These are phyloP conservation scores for Piloderma croceum DNA, from an alignment of 768 basidiomycete species.

Conservation along the genomic window DNA sequence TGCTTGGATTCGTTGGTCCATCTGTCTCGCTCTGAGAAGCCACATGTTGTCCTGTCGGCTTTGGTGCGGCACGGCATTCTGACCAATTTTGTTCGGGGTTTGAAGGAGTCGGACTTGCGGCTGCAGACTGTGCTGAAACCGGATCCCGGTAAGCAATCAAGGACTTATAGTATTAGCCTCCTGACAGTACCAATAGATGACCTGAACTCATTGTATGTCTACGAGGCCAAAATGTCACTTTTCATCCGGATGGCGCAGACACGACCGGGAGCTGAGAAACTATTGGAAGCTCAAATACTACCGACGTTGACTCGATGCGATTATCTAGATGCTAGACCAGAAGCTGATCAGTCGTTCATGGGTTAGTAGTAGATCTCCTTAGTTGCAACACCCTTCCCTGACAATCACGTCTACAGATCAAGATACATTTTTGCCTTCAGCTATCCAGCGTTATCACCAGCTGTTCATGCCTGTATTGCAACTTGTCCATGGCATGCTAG, in stretches of 20 bases:
- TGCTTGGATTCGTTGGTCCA: conserved; percentile 77
- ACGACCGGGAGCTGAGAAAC: conserved; percentile 74
- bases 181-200: conserved; percentile 52
- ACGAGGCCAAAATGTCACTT: conserved; percentile 90
- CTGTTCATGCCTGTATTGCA: conserved; percentile 84
- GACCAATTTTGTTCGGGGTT: conserved; percentile 70
- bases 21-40: conserved; percentile 65
- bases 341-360: conserved; percentile 75
- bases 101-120: conserved; percentile 77
- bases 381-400: no score
- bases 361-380: conserved; percentile 51
- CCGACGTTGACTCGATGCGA: conserved; percentile 77
- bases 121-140: conserved; percentile 76
- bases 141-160: conserved; percentile 68
- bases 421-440: conserved; percentile 83
- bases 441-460: conserved; percentile 87
- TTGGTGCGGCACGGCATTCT: conserved; percentile 74
- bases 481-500: conserved; percentile 68
- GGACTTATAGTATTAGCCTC: conserved; percentile 1
- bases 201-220: conserved; percentile 87
- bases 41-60: conserved; percentile 50
- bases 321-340: conserved; percentile 80
- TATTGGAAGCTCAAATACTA: conserved; percentile 74
- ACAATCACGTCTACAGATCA: no score
- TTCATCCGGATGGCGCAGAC: conserved; percentile 82